Conservation (phyloP, 176 grass and related monocot species). For the Carex pumila region DNA sequence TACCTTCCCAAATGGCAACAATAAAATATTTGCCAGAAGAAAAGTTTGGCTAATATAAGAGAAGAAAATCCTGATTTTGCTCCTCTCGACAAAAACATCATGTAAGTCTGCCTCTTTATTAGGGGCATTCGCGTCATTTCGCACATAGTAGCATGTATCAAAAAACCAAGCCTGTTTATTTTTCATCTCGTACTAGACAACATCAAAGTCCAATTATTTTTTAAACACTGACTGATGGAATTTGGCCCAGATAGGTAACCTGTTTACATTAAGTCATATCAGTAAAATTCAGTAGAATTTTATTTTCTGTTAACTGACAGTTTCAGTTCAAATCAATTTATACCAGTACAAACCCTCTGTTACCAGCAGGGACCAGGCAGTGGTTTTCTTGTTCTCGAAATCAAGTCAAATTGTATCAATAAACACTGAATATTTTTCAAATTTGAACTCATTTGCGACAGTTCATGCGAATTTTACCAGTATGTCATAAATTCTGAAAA, state of each 20-base stretch:
- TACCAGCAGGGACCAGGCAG: neutral
- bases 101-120: neutral
- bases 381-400: too few species aligned
- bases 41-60: constrained; percentile 17
- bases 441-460: too few species aligned
- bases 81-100: too few species aligned
- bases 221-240: neutral
- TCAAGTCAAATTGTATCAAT: too few species aligned
- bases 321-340: neutral
- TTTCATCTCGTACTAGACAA: constrained; percentile 8
- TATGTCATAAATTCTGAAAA: too few species aligned
- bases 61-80: constrained; percentile 22
- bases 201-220: neutral
- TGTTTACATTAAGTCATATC: neutral
- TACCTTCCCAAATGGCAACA: constrained; percentile 39
- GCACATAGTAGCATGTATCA: neutral
- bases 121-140: neutral
- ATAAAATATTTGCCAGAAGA: constrained; percentile 33
- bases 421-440: too few species aligned
- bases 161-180: neutral
- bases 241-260: neutral
- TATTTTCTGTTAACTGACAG: neutral
- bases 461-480: too few species aligned
- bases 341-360: neutral
- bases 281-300: neutral